Evolutionary conservation across 2,329 filamentous ascomycete species (phyloP).

Genomic region (Cladosporium sp.): DNA sequence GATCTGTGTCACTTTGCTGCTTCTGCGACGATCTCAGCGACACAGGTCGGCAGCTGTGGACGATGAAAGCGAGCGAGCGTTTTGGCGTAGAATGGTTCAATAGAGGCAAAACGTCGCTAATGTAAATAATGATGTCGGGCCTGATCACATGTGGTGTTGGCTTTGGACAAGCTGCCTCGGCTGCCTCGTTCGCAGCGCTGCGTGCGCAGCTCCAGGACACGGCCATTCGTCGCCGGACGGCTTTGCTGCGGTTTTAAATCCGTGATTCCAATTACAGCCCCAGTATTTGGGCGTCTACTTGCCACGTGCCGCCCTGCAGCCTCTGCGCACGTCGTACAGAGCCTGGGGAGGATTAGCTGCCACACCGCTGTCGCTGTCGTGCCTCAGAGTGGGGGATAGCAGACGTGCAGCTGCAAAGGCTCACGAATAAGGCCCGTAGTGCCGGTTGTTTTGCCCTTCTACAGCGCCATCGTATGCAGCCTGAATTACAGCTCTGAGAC

Average conservation of each 20-base stretch:
- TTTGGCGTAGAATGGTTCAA: not conserved
- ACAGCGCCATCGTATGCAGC: not conserved
- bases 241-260: constrained; percentile 10
- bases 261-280: not conserved
- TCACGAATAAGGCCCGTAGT: constrained; percentile 1
- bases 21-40: not conserved
- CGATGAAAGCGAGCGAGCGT: not conserved
- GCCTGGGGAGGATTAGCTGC: not conserved
- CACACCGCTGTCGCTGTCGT: not conserved
- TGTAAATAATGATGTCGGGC: not conserved
- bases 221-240: not conserved
- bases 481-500: not conserved
- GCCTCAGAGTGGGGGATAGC: not conserved
- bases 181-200: not conserved
- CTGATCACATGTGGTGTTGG: not conserved
- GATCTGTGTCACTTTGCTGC: constrained; percentile 17
- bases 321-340: not conserved
- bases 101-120: not conserved
- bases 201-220: not conserved
- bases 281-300: not conserved
- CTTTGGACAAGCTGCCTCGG: not conserved
- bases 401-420: not conserved
- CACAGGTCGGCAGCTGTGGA: not conserved
- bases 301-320: constrained; percentile 13
- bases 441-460: not conserved